These are phyloP conservation scores for Casaregolazyma suthepensis DNA, from an alignment of 1,139 yeast genomes.

Conservation along the genomic window DNA sequence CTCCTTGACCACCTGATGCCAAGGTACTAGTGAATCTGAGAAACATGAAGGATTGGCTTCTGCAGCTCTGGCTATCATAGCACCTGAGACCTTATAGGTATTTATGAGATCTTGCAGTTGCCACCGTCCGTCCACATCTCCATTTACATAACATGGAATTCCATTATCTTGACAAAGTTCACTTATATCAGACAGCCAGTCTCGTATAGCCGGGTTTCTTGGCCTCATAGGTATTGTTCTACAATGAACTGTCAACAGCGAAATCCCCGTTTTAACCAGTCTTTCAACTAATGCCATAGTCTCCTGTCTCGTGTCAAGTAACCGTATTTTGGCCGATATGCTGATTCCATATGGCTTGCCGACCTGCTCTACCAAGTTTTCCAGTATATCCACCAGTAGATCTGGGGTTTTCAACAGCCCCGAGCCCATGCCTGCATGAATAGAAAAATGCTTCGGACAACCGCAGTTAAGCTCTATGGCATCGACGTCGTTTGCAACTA, in stretches of 20 bases:
- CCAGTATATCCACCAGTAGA: conserved; percentile 58
- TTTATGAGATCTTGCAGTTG: conserved; percentile 53
- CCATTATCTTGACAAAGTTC: conserved; percentile 55
- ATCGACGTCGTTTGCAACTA: conserved; percentile 77
- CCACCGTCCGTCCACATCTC: conserved; percentile 52
- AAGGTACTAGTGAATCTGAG: conserved; percentile 40
- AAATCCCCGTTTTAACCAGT: conserved; percentile 73
- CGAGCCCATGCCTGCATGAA: conserved; percentile 97
- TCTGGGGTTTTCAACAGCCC: conserved; percentile 82
- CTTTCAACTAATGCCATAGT: conserved; percentile 57
- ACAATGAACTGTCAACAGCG: conserved; percentile 84
- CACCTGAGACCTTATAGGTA: conserved; percentile 58
- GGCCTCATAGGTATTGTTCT: conserved; percentile 88
- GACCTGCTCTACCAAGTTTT: conserved; percentile 63
- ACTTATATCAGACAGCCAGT: conserved; percentile 53
- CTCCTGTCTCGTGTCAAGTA: conserved; percentile 56
- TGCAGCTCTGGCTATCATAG: conserved; percentile 91
- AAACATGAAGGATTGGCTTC: conserved; percentile 84
- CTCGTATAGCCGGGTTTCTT: conserved; percentile 69
- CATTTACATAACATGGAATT: conserved; percentile 75
- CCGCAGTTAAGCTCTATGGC: conserved; percentile 95
- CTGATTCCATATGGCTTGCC: conserved; percentile 74
- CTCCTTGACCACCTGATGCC: conserved; percentile 52
- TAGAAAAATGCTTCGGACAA: conserved; percentile 63
- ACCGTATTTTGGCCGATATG: conserved; percentile 82